phyloP scores from a whole-genome alignment of 148 eudicot species.

The Linanthus parryae region DNA sequence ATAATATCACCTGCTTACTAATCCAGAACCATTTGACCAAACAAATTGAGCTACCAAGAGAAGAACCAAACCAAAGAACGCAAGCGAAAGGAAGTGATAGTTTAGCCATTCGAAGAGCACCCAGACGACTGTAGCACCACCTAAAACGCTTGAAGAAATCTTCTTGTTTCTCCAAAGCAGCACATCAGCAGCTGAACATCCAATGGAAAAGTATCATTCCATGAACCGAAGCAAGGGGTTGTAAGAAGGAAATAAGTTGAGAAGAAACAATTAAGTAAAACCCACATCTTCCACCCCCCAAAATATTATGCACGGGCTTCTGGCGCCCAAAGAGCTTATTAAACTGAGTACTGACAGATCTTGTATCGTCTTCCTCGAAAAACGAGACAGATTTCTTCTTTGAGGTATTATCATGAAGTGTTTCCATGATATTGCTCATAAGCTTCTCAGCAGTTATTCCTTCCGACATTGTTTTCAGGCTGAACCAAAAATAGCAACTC shows the following conservation, averaged over 20 bases:
- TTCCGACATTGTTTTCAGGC: conserved; percentile 56
- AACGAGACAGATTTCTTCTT: conserved; percentile 42
- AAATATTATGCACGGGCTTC: conserved; percentile 64
- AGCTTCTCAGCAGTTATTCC: conserved; percentile 63
- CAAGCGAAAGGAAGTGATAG: conserved; percentile 56
- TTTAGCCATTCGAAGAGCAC: conserved; percentile 86
- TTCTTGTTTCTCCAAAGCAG: conserved; percentile 96
- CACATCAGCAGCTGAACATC: conserved; percentile 81
- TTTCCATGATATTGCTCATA: conserved; percentile 58
- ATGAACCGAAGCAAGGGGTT: neutral
- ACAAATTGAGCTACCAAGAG: conserved; percentile 64
- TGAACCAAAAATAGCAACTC: too few relatives aligned
- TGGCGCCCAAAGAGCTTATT: conserved; percentile 83
- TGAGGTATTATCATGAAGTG: conserved; percentile 42
- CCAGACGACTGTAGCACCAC: conserved; percentile 65
- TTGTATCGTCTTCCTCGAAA: conserved; percentile 40
- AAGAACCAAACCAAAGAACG: conserved; percentile 46
- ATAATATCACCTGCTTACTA: conserved; percentile 49
- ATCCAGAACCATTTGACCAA: conserved; percentile 68
- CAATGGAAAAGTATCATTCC: conserved; percentile 1
- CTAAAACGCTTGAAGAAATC: conserved; percentile 65
- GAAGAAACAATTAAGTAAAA: neutral
- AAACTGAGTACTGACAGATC: conserved; percentile 43
- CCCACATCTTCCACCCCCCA: conserved; percentile 92
- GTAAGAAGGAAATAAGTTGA: neutral